A percentile compares a stretch with the other conserved stretches of the same genome.
These are phyloP conservation scores for Elaphomyces granulatus DNA, from an alignment of 495 filamentous ascomycete genomes.

Conservation along the genomic window DNA sequence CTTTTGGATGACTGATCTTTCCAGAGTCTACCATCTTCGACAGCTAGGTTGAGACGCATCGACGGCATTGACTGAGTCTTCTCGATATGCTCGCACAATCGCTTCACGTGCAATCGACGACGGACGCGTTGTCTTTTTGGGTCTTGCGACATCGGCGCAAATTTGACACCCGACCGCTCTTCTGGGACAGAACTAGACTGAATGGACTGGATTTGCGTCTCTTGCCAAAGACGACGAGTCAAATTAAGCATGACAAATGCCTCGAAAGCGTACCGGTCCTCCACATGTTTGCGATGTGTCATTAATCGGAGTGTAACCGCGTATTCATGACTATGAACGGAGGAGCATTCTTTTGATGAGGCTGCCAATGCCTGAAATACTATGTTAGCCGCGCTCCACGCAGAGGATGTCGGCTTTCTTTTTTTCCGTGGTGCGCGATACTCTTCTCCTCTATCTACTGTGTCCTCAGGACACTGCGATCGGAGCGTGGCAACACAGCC, in stretches of 20 bases:
- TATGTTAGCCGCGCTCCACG: neutral
- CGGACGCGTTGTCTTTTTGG: neutral
- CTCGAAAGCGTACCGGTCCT: neutral
- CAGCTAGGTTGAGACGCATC: slow-evolving; percentile 1
- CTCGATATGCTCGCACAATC: neutral
- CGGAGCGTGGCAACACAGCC: neutral
- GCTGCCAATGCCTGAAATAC: neutral
- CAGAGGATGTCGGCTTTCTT: neutral
- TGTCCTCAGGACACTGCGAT: neutral
- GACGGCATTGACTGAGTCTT: neutral
- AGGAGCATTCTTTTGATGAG: neutral
- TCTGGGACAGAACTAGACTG: neutral
- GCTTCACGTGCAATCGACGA: neutral
- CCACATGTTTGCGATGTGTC: neutral
- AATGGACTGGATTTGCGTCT: neutral
- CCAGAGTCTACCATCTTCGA: neutral
- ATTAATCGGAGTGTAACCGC: neutral
- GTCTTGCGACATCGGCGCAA: neutral
- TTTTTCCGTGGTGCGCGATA: neutral
- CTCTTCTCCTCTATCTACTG: neutral
- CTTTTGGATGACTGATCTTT: slow-evolving; percentile 1
- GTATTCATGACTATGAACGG: slow-evolving; percentile 1
- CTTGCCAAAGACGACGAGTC: neutral
- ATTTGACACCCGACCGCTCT: neutral
- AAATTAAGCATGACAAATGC: neutral